Percentiles rank a stretch among this genome's conserved stretches.
These are phyloP conservation scores for Sinapis alba DNA, from an alignment of 441 rosid genomes.

Conservation along the genomic window DNA sequence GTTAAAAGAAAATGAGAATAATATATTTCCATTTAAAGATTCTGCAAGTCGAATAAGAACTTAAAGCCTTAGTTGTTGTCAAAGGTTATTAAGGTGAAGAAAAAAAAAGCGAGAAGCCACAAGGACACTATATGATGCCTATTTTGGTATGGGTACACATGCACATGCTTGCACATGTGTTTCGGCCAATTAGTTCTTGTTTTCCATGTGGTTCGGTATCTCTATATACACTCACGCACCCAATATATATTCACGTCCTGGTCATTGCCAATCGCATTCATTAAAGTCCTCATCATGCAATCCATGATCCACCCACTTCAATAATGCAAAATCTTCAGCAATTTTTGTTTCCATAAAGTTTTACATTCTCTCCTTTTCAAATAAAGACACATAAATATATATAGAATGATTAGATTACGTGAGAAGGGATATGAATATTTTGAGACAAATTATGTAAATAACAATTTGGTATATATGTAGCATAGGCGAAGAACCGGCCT, in stretches of 20 bases:
- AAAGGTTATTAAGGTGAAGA: constrained; percentile 32
- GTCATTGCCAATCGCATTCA: constrained; percentile 28
- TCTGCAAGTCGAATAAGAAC: neutral
- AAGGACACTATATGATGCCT: constrained; percentile 37
- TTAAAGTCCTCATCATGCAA: constrained; percentile 23
- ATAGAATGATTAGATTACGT: neutral
- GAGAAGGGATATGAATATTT: neutral
- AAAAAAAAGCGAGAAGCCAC: constrained; percentile 26
- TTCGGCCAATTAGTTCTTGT: constrained; percentile 34
- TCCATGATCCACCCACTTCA: constrained; percentile 8
- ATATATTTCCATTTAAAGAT: constrained; percentile 6
- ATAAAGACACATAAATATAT: constrained; percentile 3
- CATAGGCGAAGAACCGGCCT: neutral
- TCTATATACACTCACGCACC: constrained; percentile 25
- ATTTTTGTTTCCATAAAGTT: constrained; percentile 4
- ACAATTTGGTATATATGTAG: neutral
- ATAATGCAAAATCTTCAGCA: constrained; percentile 24
- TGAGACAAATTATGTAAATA: neutral
- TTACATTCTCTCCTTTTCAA: constrained; percentile 22
- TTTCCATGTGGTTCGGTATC: constrained; percentile 41
- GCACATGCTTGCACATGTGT: constrained; percentile 43
- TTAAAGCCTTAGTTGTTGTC: constrained; percentile 32
- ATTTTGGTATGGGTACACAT: constrained; percentile 33
- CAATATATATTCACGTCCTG: constrained; percentile 25
- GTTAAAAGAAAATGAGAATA: neutral